phyloP scores from a whole-genome alignment of 2,329 filamentous ascomycete species.

The Didymella exigua region DNA sequence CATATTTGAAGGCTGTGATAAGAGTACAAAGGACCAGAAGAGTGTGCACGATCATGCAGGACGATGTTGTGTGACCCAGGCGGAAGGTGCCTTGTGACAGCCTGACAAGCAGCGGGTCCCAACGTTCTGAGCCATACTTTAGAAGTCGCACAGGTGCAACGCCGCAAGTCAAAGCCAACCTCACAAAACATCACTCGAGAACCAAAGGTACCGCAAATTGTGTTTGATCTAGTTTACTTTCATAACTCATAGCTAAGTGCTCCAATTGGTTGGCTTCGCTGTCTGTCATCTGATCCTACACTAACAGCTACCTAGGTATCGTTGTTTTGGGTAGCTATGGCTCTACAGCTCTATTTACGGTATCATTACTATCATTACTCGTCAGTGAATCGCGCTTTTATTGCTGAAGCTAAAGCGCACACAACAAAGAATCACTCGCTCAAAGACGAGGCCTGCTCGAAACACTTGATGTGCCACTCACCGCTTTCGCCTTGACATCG shows the following conservation, averaged over 20 bases:
- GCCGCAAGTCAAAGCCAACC: not conserved
- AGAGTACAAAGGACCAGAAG: not conserved
- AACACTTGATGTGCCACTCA: constrained; percentile 37
- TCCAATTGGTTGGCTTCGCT: constrained; percentile 7
- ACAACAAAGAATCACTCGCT: constrained; percentile 19
- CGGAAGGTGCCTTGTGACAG: constrained; percentile 3
- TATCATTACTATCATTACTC: constrained; percentile 31
- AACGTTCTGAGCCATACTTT: not conserved
- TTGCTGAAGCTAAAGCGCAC: constrained; percentile 2
- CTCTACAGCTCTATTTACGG: constrained; percentile 24
- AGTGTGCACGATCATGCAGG: not conserved
- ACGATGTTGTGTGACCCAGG: not conserved
- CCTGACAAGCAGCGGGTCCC: not conserved
- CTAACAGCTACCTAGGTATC: constrained; percentile 27
- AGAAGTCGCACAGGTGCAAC: not conserved
- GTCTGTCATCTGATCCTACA: constrained; percentile 15
- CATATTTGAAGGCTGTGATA: not conserved
- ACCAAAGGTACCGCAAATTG: not conserved
- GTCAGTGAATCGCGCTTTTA: constrained; percentile 27
- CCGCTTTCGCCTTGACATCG: constrained; percentile 54
- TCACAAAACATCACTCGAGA: not conserved
- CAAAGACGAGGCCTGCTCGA: constrained; percentile 35
- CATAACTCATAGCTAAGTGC: constrained; percentile 14
- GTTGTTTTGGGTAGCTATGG: constrained; percentile 22
- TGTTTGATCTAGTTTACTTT: not conserved